These are phyloP conservation scores for Corrigiola litoralis DNA, from an alignment of 179 eudicot species.

Conservation along the genomic window DNA sequence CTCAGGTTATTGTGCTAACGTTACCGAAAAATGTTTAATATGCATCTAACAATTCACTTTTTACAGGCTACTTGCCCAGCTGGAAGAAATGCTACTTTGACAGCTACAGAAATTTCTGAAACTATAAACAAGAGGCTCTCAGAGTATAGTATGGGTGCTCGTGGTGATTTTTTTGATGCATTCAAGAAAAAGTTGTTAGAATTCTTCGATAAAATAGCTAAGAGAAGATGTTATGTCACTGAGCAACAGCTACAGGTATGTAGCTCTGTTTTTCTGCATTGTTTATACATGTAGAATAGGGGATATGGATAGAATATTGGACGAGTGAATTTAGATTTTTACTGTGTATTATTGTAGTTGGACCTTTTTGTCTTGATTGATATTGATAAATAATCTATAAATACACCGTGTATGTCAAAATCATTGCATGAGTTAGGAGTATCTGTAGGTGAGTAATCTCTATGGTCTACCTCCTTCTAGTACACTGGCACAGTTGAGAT, in stretches of 20 bases:
- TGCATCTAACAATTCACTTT: conserved; percentile 8
- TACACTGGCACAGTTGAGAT: too few relatives aligned
- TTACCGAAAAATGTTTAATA: background rate
- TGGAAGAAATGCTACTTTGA: conserved; percentile 38
- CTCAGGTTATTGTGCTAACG: background rate
- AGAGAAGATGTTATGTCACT: conserved; percentile 29
- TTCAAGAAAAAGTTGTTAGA: conserved; percentile 45
- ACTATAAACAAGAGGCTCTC: conserved; percentile 41
- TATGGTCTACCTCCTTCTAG: too few relatives aligned
- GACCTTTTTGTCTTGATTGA: background rate
- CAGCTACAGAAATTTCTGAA: conserved; percentile 45
- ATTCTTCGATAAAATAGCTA: conserved; percentile 37
- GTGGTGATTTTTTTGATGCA: conserved; percentile 58
- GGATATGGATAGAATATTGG: background rate
- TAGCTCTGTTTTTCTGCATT: background rate
- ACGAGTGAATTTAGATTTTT: background rate
- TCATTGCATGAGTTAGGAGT: too few relatives aligned
- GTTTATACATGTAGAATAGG: background rate
- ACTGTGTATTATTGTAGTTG: background rate
- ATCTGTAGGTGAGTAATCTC: too few relatives aligned
- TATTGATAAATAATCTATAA: too few relatives aligned
- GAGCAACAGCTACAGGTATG: conserved; percentile 41
- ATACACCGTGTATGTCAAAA: too few relatives aligned
- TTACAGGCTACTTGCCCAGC: conserved; percentile 89
- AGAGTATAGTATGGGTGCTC: conserved; percentile 37